Conservation (phyloP, 257 asterid genomes). For the Eustoma russellianum region DNA sequence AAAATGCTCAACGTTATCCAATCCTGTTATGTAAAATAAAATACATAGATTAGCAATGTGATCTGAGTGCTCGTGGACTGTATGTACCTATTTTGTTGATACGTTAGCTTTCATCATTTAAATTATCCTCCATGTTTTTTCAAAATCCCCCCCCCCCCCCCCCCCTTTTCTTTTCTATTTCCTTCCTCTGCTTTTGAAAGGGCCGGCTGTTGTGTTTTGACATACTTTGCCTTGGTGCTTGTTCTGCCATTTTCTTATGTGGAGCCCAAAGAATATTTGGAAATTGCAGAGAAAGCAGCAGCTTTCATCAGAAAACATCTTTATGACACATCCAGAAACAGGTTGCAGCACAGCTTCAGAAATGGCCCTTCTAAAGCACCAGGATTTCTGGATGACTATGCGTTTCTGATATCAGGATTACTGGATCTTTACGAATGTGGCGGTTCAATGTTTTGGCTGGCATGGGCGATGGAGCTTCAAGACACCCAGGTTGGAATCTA, state of each 20-base stretch:
- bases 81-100: too few species aligned
- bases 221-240: background rate
- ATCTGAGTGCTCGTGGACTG: too few species aligned
- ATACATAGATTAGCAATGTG: too few species aligned
- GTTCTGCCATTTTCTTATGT: constrained; percentile 3
- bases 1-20: too few species aligned
- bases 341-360: constrained; percentile 83
- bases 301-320: constrained; percentile 64
- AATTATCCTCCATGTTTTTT: too few species aligned
- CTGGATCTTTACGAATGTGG: constrained; percentile 80
- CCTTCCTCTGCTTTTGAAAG: background rate
- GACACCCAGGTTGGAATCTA: constrained; percentile 45
- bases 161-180: background rate
- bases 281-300: constrained; percentile 80
- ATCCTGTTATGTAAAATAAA: too few species aligned
- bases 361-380: constrained; percentile 92
- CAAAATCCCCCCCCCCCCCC: too few species aligned
- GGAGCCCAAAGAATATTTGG: constrained; percentile 76
- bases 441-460: constrained; percentile 60
- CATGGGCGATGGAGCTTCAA: constrained; percentile 90
- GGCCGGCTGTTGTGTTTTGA: background rate
- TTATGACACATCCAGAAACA: constrained; percentile 42
- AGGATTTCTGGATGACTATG: constrained; percentile 84
- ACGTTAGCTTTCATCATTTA: too few species aligned
- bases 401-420: constrained; percentile 67